A percentile compares a stretch with the other conserved stretches of the same genome.
phyloP scores from a whole-genome alignment of 2,329 filamentous ascomycete genomes.

The Leptographium lundbergii region DNA sequence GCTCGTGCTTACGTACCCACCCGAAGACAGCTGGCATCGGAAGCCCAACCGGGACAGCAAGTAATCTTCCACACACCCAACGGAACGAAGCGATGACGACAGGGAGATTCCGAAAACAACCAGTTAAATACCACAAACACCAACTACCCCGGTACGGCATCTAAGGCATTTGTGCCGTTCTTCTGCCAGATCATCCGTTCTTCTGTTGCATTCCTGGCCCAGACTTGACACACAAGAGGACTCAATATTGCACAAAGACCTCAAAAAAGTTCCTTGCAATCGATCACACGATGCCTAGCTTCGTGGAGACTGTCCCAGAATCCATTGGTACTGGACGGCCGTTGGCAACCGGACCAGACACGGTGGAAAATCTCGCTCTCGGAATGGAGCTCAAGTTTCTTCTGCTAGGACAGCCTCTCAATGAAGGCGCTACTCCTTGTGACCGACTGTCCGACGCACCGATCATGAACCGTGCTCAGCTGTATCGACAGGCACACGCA shows the following conservation, averaged over 20 bases:
- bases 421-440: neutral
- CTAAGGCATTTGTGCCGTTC: neutral
- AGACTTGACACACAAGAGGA: neutral
- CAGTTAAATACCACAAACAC: neutral
- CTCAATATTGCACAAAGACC: neutral
- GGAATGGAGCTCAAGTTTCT: slow-evolving; percentile 23
- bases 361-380: slow-evolving; percentile 13
- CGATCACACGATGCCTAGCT: neutral
- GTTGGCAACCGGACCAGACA: slow-evolving; percentile 6
- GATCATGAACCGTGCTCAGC: neutral
- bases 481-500: slow-evolving; percentile 13
- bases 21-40: neutral
- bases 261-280: too few species aligned
- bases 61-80: neutral
- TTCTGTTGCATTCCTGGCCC: neutral
- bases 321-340: neutral
- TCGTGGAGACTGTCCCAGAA: neutral
- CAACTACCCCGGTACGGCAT: neutral
- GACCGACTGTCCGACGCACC: neutral
- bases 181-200: neutral
- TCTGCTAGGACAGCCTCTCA: slow-evolving; percentile 15
- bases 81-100: neutral
- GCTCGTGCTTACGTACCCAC: neutral
- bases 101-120: neutral
- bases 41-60: neutral